Evolutionary conservation across 805 yeast species (phyloP), one percentile per base, ranked within the genome.

Genomic region (Ogataea pilisensis): DNA sequence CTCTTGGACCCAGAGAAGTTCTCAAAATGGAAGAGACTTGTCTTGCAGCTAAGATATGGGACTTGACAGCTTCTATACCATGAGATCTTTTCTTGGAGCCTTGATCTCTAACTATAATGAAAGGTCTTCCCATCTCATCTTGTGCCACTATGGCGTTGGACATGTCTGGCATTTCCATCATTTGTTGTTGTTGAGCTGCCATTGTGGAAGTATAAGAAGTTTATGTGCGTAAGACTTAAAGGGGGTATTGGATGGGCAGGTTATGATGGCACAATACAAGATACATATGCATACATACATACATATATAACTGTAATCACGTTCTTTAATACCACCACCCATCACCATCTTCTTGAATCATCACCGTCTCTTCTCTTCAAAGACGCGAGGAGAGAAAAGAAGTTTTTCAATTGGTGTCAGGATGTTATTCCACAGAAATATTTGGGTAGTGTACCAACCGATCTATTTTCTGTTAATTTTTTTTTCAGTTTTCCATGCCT

Each of bases 81-180:
- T 83, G 89, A 8, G 76, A 71, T 61, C 90, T 73, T 43, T 64
- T 59, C 47, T 69, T 69, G 30, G 59, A 55, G 4, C 72, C 72
- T 44, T 69, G 74, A 45, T 93, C 99, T 62, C 93, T 80, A 39
- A 93, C 99, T 61, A 93, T 93, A 60, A 93, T 91, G 63, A 93
- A 88, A 17, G 99, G 99, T 66, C 99, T 82, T 17, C 99, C 99
- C 90, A 85, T 87, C 66, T 93, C 99, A 64, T 93, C 99, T 66
- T 91, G 99, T 3, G 99, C 98, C 71, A 93, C 88, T 55, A 93
- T 89, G 66, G 99, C 99, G 59, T 95, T 93, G 53, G 98, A 90
- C 76, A 93, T 72, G 64, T 93, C 99, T 31, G 96, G 96, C 85
- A 80, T 75, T 34, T 65, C 68, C 64, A 68, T 62, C 36, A 46